Percentiles rank a stretch among this genome's conserved stretches.
phyloP scores from a whole-genome alignment of 306 rosid genomes.

The Castanea crenata region DNA sequence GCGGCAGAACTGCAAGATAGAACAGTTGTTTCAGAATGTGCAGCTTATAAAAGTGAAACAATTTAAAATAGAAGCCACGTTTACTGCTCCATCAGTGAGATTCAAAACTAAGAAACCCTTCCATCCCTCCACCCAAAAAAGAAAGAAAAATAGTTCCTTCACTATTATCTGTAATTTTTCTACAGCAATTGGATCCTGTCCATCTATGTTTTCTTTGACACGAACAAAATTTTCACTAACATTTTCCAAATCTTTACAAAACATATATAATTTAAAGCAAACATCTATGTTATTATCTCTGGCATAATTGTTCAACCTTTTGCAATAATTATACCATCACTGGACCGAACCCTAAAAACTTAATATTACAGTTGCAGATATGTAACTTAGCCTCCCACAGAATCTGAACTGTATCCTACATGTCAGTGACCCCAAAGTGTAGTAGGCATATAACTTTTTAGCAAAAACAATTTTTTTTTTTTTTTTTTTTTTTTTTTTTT shows the following conservation, averaged over 20 bases:
- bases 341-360: too few species aligned
- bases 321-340: too few species aligned
- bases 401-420: too few species aligned
- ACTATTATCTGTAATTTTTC: background rate
- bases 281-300: background rate
- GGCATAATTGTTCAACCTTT: too few species aligned
- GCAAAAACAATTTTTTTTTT: too few species aligned
- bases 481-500: too few species aligned
- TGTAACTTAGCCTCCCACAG: too few species aligned
- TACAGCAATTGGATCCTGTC: background rate
- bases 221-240: background rate
- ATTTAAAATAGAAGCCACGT: background rate
- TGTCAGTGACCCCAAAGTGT: too few species aligned
- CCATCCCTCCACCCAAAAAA: background rate
- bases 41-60: background rate
- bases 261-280: background rate
- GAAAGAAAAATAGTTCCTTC: background rate
- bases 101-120: background rate
- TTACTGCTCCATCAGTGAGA: background rate
- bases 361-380: too few species aligned
- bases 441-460: too few species aligned
- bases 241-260: background rate
- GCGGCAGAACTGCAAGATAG: constrained; percentile 66
- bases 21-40: constrained; percentile 13
- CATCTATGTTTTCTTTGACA: background rate